Evolutionary conservation across 208 protist genomes (phyloP).

Genomic region (Wallacemonas rigidus): DNA sequence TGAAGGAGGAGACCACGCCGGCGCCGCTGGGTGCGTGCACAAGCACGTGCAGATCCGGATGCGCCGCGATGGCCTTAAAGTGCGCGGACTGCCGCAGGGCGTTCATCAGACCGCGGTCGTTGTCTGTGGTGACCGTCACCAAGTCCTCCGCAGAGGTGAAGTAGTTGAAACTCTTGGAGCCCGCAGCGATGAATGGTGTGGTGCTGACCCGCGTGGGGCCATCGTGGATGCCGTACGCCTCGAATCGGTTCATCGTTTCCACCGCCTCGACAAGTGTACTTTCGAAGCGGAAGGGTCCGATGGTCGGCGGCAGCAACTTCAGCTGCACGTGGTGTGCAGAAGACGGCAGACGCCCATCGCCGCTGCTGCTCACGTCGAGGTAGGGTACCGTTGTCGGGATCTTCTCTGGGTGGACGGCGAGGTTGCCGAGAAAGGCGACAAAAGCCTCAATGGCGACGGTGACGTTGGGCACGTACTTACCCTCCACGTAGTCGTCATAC

Average conservation of each 20-base stretch:
- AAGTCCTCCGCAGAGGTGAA: constrained; percentile 59
- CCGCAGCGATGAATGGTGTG: constrained; percentile 68
- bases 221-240: constrained; percentile 67
- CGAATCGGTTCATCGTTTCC: constrained; percentile 66
- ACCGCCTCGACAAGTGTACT: constrained; percentile 71
- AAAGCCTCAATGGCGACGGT: constrained; percentile 80
- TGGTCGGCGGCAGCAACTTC: constrained; percentile 63
- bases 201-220: constrained; percentile 54
- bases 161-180: constrained; percentile 69
- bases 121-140: constrained; percentile 61
- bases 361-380: constrained; percentile 40
- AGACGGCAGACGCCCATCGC: constrained; percentile 18
- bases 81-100: constrained; percentile 46
- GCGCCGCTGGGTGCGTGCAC: constrained; percentile 31
- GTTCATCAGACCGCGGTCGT: constrained; percentile 51
- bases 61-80: constrained; percentile 57
- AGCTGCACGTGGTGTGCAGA: constrained; percentile 63
- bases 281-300: constrained; percentile 79
- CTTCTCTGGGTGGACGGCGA: constrained; percentile 39
- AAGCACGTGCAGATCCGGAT: constrained; percentile 54
- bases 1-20: constrained; percentile 65
- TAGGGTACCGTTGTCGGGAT: constrained; percentile 36
- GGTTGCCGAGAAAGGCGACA: constrained; percentile 60
- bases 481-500: constrained; percentile 73
- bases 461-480: constrained; percentile 86